These are phyloP conservation scores for Anastatica hierochuntica DNA, from an alignment of 345 rosid genomes.

Conservation along the genomic window DNA sequence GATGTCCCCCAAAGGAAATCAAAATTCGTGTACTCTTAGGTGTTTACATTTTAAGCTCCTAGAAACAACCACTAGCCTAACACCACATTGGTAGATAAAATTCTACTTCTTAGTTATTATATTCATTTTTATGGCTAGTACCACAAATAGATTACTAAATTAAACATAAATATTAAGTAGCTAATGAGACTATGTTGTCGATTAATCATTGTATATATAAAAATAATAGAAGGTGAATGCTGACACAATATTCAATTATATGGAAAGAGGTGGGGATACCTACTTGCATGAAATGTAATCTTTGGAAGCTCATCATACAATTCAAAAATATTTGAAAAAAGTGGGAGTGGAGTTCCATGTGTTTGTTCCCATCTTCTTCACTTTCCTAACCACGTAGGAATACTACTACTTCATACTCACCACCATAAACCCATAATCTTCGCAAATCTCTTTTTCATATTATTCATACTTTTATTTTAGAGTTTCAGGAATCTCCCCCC, in stretches of 20 bases:
- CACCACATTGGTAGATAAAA: too few relatives aligned
- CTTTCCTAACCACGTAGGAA: slow-evolving; percentile 3
- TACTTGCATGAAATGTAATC: slow-evolving; percentile 3
- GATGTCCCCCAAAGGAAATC: too few relatives aligned
- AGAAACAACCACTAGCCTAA: too few relatives aligned
- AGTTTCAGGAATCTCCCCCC: neutral
- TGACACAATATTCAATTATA: slow-evolving; percentile 7
- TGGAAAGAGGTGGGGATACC: neutral
- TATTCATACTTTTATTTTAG: neutral
- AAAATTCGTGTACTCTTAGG: too few relatives aligned
- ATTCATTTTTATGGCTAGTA: too few relatives aligned
- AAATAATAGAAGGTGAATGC: slow-evolving; percentile 11
- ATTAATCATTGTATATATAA: neutral
- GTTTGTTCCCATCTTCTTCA: slow-evolving; percentile 15
- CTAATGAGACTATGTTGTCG: too few relatives aligned
- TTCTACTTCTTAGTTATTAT: too few relatives aligned
- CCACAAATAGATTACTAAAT: too few relatives aligned
- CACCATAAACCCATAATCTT: slow-evolving; percentile 5
- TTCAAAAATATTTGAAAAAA: neutral
- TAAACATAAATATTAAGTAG: too few relatives aligned
- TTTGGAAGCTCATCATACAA: neutral
- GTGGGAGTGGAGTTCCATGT: slow-evolving; percentile 24
- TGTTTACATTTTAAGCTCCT: too few relatives aligned
- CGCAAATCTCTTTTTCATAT: neutral
- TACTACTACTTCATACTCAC: neutral